Conservation (phyloP, 345 rosid genomes). For the Salix exigua region DNA sequence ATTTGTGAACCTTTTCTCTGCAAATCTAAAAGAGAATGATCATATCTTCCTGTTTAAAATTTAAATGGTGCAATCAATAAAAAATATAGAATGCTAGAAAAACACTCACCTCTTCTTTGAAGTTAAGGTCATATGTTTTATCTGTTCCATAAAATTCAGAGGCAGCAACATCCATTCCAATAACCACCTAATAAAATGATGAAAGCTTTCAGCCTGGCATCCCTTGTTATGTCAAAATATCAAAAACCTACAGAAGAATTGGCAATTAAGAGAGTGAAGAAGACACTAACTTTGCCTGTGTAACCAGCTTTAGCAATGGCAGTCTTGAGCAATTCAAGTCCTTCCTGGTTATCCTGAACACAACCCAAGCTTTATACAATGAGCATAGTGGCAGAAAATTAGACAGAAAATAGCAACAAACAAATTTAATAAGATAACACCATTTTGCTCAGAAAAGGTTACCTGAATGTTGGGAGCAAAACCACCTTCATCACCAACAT, state of each 20-base stretch:
- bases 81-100: not conserved
- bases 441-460: not conserved
- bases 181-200: slow-evolving; percentile 66
- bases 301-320: slow-evolving; percentile 96
- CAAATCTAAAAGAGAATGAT: too few relatives aligned
- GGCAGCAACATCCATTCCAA: slow-evolving; percentile 99
- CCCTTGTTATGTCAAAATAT: not conserved
- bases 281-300: slow-evolving; percentile 64
- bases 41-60: too few relatives aligned
- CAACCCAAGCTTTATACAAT: not conserved
- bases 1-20: too few relatives aligned
- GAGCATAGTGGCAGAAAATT: slow-evolving; percentile 3
- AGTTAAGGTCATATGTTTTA: slow-evolving; percentile 73
- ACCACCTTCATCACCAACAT: slow-evolving; percentile 68
- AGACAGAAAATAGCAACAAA: not conserved
- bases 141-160: slow-evolving; percentile 83
- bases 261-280: not conserved
- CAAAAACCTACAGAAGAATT: not conserved
- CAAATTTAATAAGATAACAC: not conserved
- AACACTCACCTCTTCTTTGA: slow-evolving; percentile 51
- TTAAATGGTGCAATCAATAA: not conserved
- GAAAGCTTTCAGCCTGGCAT: not conserved
- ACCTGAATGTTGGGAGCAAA: slow-evolving; percentile 68
- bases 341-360: slow-evolving; percentile 93
- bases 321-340: slow-evolving; percentile 84